phyloP scores from a whole-genome alignment of 164 flowering plant genomes.

The Protea cynaroides region DNA sequence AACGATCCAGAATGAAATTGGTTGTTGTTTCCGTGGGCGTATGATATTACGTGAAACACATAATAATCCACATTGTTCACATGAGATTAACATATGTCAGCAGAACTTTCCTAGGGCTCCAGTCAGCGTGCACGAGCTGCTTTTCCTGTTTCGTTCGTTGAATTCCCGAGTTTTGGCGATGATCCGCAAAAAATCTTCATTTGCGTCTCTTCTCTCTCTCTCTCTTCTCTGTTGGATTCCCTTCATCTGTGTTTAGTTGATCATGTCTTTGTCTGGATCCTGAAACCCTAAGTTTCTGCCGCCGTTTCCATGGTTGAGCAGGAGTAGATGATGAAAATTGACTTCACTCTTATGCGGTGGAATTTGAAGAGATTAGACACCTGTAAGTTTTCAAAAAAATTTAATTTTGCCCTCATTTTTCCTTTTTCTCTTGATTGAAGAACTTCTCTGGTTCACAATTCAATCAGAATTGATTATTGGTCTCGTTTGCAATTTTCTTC shows the following conservation, averaged over 20 bases:
- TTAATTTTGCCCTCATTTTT: background rate
- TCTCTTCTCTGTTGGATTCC: too few species aligned
- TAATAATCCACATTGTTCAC: background rate
- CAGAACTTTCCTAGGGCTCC: constrained; percentile 3
- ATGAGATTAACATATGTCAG: constrained; percentile 13
- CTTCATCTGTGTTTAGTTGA: background rate
- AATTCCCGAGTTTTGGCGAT: constrained; percentile 9
- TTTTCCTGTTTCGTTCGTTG: constrained; percentile 14
- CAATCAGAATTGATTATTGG: background rate
- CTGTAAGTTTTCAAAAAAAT: constrained; percentile 6
- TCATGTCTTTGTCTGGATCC: constrained; percentile 15
- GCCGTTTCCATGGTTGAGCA: constrained; percentile 17
- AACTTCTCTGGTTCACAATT: background rate
- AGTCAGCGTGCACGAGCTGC: constrained; percentile 3
- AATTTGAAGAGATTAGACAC: background rate
- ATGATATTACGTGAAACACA: too few species aligned
- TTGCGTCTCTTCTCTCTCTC: background rate
- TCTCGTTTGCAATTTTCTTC: background rate
- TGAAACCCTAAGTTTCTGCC: constrained; percentile 25
- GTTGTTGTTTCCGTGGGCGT: too few species aligned
- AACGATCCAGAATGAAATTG: too few species aligned
- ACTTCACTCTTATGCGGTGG: background rate
- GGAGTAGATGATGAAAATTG: background rate
- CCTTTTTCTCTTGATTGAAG: background rate
- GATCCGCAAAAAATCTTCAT: background rate